Evolutionary conservation across 805 yeast genomes (phyloP).

Genomic region (Candida methanosorbosa): DNA sequence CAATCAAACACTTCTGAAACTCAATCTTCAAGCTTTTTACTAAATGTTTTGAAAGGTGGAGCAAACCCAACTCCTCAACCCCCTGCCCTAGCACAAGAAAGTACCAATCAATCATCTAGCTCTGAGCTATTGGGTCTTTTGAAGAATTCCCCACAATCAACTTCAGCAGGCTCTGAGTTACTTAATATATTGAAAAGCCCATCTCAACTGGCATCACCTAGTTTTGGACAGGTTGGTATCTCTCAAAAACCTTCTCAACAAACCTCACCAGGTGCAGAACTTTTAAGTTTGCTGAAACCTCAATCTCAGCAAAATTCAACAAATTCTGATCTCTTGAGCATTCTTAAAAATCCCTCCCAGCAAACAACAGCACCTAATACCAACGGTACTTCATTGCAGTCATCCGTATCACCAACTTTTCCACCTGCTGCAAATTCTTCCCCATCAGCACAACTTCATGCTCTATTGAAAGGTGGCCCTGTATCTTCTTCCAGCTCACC

Average conservation of each 20-base stretch:
- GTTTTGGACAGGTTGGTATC: too few species aligned
- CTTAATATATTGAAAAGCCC: not conserved
- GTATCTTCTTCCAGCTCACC: not conserved
- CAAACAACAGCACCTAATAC: too few species aligned
- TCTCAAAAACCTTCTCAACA: too few species aligned
- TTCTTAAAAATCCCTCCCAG: too few species aligned
- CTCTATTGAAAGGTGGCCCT: not conserved
- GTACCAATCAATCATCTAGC: too few species aligned
- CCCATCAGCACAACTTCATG: not conserved
- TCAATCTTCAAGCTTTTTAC: not conserved
- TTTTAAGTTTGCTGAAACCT: not conserved
- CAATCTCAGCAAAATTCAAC: not conserved
- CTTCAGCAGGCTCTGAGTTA: not conserved
- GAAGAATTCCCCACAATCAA: not conserved
- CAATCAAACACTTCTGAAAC: not conserved
- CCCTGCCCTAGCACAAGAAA: too few species aligned
- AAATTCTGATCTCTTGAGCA: too few species aligned
- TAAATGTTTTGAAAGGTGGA: not conserved
- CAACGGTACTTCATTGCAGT: too few species aligned
- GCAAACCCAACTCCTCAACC: too few species aligned
- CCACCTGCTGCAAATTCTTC: not conserved
- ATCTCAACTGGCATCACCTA: too few species aligned
- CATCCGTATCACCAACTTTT: not conserved
- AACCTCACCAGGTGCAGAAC: not conserved
- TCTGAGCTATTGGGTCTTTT: constrained; percentile 1